phyloP scores from a whole-genome alignment of 768 basidiomycete genomes.

The Russula vinacea region DNA sequence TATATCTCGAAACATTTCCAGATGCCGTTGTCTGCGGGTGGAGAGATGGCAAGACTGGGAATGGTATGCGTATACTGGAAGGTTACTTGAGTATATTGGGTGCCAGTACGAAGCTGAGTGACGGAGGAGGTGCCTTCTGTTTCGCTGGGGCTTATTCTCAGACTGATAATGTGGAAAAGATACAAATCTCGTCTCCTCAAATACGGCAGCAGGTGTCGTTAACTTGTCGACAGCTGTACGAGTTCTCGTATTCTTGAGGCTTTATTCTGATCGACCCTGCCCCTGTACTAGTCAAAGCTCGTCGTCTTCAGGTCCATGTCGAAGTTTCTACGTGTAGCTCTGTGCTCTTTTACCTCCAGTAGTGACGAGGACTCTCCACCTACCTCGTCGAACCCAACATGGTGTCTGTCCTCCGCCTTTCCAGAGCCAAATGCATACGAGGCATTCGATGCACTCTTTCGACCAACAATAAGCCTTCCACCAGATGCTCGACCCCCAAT shows the following conservation, averaged over 20 bases:
- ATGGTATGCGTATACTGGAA: constrained; percentile 65
- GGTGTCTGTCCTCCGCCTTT: constrained; percentile 68
- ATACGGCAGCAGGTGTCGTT: constrained; percentile 61
- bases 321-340: constrained; percentile 56
- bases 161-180: constrained; percentile 30
- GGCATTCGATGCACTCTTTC: constrained; percentile 51
- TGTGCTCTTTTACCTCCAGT: constrained; percentile 31
- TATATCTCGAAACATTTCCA: constrained; percentile 71
- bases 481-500: constrained; percentile 7
- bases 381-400: constrained; percentile 43
- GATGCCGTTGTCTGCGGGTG: constrained; percentile 64
- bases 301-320: constrained; percentile 71
- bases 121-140: constrained; percentile 43
- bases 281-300: constrained; percentile 61
- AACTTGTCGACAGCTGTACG: constrained; percentile 62
- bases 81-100: constrained; percentile 80
- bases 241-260: constrained; percentile 7
- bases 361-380: constrained; percentile 14
- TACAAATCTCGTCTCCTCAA: constrained; percentile 41
- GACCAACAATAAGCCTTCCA: constrained; percentile 28
- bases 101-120: constrained; percentile 60
- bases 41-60: constrained; percentile 49
- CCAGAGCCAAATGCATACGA: constrained; percentile 47
- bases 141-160: neutral
- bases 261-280: constrained; percentile 1